Evolutionary conservation across 768 basidiomycete genomes (phyloP).

Genomic region (Asterophora parasitica): DNA sequence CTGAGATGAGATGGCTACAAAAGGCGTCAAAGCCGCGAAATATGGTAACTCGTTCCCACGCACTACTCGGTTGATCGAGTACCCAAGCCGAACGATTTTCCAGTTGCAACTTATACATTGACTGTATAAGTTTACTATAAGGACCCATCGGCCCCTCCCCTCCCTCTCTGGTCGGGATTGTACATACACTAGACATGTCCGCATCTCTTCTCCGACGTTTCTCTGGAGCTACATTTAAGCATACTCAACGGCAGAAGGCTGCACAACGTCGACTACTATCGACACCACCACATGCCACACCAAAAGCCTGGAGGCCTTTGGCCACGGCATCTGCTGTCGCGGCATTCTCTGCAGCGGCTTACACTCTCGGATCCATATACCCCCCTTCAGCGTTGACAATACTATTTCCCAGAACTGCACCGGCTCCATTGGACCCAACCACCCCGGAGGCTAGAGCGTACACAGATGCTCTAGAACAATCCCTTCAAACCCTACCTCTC

Average conservation of each 20-base stretch:
- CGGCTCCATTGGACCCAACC: slow-evolving; percentile 57
- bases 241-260: background rate
- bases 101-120: background rate
- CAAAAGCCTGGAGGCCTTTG: slow-evolving; percentile 20
- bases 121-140: no score
- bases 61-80: no score
- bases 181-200: slow-evolving; percentile 11
- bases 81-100: background rate
- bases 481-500: slow-evolving; percentile 56
- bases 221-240: slow-evolving; percentile 1
- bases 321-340: slow-evolving; percentile 23
- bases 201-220: slow-evolving; percentile 7
- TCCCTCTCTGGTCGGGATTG: background rate
- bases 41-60: no score
- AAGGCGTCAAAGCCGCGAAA: no score
- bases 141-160: background rate
- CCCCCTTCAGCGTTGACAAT: slow-evolving; percentile 63
- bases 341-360: slow-evolving; percentile 34
- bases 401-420: slow-evolving; percentile 73
- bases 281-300: slow-evolving; percentile 9
- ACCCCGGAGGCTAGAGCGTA: slow-evolving; percentile 56
- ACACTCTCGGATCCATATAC: slow-evolving; percentile 61
- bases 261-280: slow-evolving; percentile 4
- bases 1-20: no score
- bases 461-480: slow-evolving; percentile 56